These are phyloP conservation scores for Flueggea neowawraea DNA, from an alignment of 441 rosid genomes.

Conservation along the genomic window DNA sequence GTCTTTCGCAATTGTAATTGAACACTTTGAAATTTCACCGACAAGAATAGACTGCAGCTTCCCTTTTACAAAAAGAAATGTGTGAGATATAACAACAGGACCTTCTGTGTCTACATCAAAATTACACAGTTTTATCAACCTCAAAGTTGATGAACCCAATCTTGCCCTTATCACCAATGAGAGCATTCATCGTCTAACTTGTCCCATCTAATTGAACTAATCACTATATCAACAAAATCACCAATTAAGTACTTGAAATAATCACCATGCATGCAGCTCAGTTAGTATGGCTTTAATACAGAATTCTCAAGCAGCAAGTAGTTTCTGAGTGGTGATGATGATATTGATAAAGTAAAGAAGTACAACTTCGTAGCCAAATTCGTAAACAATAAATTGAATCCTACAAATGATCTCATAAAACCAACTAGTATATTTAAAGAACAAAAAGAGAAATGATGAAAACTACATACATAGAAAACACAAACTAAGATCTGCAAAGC, in stretches of 20 bases:
- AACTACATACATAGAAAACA: too few relatives aligned
- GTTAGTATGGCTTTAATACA: too few relatives aligned
- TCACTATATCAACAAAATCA: background rate
- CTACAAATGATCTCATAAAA: too few relatives aligned
- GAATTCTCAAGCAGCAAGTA: too few relatives aligned
- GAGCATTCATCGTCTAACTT: constrained; percentile 30
- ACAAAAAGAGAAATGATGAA: too few relatives aligned
- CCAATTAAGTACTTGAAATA: constrained; percentile 13
- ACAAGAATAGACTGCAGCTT: constrained; percentile 40
- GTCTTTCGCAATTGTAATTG: constrained; percentile 35
- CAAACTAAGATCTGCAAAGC: too few relatives aligned
- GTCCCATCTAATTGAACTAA: constrained; percentile 20
- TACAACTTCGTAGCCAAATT: too few relatives aligned
- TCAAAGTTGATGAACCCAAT: constrained; percentile 46
- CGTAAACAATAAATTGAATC: too few relatives aligned
- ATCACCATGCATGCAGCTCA: background rate
- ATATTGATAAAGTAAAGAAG: too few relatives aligned
- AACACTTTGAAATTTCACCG: constrained; percentile 34
- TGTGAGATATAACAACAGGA: constrained; percentile 31
- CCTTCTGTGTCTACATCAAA: constrained; percentile 27
- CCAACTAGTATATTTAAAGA: too few relatives aligned
- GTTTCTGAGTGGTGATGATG: too few relatives aligned
- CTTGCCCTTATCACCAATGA: constrained; percentile 34
- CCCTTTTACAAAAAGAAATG: constrained; percentile 39
- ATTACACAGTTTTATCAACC: constrained; percentile 26